A percentile compares a stretch with the other conserved stretches of the same genome.
Evolutionary conservation across 2,329 filamentous ascomycete species (phyloP).

Genomic region (Fusarium udum): DNA sequence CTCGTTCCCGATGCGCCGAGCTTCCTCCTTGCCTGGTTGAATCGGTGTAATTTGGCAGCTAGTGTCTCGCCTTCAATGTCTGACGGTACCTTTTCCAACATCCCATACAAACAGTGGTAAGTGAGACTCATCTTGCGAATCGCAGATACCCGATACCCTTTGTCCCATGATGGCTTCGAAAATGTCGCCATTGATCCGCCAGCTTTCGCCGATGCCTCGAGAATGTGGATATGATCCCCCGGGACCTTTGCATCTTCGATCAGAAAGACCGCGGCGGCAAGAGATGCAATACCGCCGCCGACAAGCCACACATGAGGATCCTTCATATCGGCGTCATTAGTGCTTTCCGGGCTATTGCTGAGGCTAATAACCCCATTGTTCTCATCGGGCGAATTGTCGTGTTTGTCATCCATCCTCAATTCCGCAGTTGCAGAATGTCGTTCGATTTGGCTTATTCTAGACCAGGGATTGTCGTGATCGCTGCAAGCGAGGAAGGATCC

Average conservation of each 20-base stretch:
- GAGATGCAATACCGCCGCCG: slow-evolving; percentile 41
- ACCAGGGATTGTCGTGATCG: slow-evolving; percentile 28
- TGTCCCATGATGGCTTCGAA: slow-evolving; percentile 37
- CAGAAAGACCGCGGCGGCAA: slow-evolving; percentile 40
- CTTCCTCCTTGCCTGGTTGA: slow-evolving; percentile 38
- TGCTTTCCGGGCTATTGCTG: slow-evolving; percentile 23
- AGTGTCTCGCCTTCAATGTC: slow-evolving; percentile 35
- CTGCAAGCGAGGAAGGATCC: slow-evolving; percentile 22
- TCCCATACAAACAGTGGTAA: slow-evolving; percentile 40
- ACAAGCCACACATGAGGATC: slow-evolving; percentile 40
- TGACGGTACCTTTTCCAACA: slow-evolving; percentile 40
- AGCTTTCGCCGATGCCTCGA: slow-evolving; percentile 37
- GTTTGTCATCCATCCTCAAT: slow-evolving; percentile 19
- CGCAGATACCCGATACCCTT: slow-evolving; percentile 40
- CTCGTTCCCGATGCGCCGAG: slow-evolving; percentile 39
- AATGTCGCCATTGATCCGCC: slow-evolving; percentile 41
- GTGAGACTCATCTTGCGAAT: slow-evolving; percentile 43
- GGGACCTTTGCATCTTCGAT: slow-evolving; percentile 41
- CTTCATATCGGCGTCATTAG: slow-evolving; percentile 19
- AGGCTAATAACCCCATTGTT: slow-evolving; percentile 11
- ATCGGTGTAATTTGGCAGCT: slow-evolving; percentile 37
- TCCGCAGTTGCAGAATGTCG: not conserved
- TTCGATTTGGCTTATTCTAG: not conserved
- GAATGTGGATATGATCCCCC: slow-evolving; percentile 40
- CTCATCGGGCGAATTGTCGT: not conserved